phyloP scores from a whole-genome alignment of 371 early-diverging fungal genomes.

The Mucor plumbeus region DNA sequence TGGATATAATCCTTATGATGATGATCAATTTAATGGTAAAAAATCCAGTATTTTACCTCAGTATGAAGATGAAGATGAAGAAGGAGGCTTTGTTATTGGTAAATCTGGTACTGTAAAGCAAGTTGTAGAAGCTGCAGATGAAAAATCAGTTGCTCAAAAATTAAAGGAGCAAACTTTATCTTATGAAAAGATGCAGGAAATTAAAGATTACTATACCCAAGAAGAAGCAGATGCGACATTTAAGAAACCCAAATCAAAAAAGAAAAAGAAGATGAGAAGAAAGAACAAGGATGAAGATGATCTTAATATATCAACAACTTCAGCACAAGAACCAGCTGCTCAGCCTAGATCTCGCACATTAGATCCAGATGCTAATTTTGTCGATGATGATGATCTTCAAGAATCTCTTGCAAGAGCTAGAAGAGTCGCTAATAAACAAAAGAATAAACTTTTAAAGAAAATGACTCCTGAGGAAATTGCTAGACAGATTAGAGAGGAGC shows the following conservation, averaged over 20 bases:
- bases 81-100: slow-evolving; percentile 57
- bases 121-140: slow-evolving; percentile 23
- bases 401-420: slow-evolving; percentile 79
- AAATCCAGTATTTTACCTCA: slow-evolving; percentile 76
- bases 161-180: slow-evolving; percentile 66
- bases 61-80: slow-evolving; percentile 79
- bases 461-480: slow-evolving; percentile 68
- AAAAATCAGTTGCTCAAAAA: slow-evolving; percentile 60
- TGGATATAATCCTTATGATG: slow-evolving; percentile 80
- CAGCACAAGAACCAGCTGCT: background rate
- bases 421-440: slow-evolving; percentile 64
- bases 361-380: slow-evolving; percentile 71
- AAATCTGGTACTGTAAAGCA: slow-evolving; percentile 28
- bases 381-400: slow-evolving; percentile 95
- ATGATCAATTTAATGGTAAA: slow-evolving; percentile 71
- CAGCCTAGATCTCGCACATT: slow-evolving; percentile 16
- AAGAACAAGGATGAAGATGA: slow-evolving; percentile 48
- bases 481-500: slow-evolving; percentile 36
- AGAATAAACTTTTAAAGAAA: slow-evolving; percentile 43
- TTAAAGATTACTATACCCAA: slow-evolving; percentile 84
- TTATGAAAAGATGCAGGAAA: slow-evolving; percentile 69
- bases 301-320: slow-evolving; percentile 27
- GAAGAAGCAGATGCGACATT: slow-evolving; percentile 82
- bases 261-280: slow-evolving; percentile 58
- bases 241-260: slow-evolving; percentile 78